Base-by-base conservation (phyloP, 2,329 filamentous ascomycete species). In the Cordyceps farinosa region DNA sequence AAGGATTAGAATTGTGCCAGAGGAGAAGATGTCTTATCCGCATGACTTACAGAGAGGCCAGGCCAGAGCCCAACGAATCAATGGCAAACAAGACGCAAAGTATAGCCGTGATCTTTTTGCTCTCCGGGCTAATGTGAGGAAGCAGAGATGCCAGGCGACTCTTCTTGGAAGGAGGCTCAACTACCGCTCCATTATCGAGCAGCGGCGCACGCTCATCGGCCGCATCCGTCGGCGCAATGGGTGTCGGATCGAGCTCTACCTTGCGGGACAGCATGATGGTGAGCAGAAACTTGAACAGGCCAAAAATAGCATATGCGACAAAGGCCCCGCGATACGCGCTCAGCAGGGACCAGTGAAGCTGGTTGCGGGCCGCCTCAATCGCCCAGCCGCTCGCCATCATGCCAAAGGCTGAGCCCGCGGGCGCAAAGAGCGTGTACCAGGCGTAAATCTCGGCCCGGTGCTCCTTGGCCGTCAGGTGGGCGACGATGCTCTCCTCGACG, bases 11-110 rank as follows among this genome's bases (percentile, higher is more conserved):
- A 0, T 47, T 48, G 11, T 29, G 3, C 1, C 30, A 4, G 15
- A n/a, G 8, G 3, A 7, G 3, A 27, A 2, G 17, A 5, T 29
- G 3, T 38, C 30, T 17, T 17, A 74, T n/a, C 52, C n/a, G 44
- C 57, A 1, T 29, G 8, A 77, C 82, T 73, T 76, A 87, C 79
- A 86, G 70, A 29, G 86, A 84, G 4, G 87, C 87, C 71, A 93
- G 82, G 2, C 90, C 90, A 1, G 86, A 88, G 1, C 88, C 89
- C 63, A 92, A 83, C 0, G 86, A 84, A 71, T 92, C 90, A 6
- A 92, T 70, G 1, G 82, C 82, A 68, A 92, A 89, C 1, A 94
- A 77, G 8, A 89, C 74, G 70, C 87, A 89, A 0, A 94, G 78
- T 56, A 86, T 84, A 58, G 83, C 72, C 6, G 90, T 77, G 36